A percentile compares a stretch with the other conserved stretches of the same genome.
phyloP scores from a whole-genome alignment of 1,139 yeast species.

The Candida dubliniensis region DNA sequence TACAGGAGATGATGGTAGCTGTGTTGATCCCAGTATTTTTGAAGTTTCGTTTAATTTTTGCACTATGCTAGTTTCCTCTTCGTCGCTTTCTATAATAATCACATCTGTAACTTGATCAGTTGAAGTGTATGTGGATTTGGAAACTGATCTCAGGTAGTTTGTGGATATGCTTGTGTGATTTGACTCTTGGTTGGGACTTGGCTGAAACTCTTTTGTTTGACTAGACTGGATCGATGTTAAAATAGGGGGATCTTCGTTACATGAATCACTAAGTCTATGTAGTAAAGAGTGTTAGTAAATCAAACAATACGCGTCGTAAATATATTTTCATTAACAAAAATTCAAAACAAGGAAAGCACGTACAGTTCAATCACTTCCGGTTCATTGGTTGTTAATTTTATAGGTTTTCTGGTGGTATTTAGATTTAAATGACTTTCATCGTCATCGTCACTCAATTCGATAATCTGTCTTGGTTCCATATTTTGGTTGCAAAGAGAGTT shows the following conservation, averaged over 20 bases:
- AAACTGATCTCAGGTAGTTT: not conserved
- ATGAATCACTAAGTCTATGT: slow-evolving; percentile 9
- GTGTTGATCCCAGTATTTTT: not conserved
- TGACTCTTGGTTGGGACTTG: no score
- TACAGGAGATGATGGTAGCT: slow-evolving; percentile 4
- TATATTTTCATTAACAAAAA: not conserved
- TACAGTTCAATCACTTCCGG: slow-evolving; percentile 23
- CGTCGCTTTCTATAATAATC: not conserved
- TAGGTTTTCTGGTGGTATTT: not conserved
- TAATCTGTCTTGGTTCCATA: slow-evolving; percentile 7
- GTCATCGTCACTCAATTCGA: slow-evolving; percentile 16
- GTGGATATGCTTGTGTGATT: not conserved
- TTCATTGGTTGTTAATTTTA: not conserved
- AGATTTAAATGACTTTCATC: not conserved
- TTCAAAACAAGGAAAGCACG: slow-evolving; percentile 11
- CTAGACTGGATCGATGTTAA: not conserved
- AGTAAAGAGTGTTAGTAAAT: slow-evolving; percentile 10
- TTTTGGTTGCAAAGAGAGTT: not conserved
- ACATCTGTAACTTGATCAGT: not conserved
- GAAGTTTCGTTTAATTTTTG: not conserved
- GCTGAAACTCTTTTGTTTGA: no score
- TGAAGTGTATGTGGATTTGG: not conserved
- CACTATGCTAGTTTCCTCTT: not conserved
- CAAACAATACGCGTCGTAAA: slow-evolving; percentile 3
- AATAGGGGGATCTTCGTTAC: not conserved